phyloP scores from a whole-genome alignment of 2,329 filamentous ascomycete genomes.

The Sporothrix pseudoabietina region DNA sequence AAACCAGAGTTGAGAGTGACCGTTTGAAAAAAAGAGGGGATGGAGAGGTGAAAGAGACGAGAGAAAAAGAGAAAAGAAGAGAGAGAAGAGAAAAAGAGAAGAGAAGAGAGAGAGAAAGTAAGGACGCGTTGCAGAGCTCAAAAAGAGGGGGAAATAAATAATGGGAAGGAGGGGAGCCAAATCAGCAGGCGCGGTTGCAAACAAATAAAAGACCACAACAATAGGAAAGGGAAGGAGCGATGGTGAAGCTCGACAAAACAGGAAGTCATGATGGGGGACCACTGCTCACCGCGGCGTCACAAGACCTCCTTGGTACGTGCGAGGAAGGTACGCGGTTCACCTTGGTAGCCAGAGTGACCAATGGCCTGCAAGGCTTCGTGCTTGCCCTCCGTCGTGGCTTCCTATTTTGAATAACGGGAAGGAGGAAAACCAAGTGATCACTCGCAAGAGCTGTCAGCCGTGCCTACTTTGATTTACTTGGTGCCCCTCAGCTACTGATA shows the following conservation, averaged over 20 bases:
- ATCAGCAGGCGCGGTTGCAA: neutral
- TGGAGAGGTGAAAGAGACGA: neutral
- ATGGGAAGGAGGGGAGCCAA: neutral
- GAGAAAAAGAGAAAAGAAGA: neutral
- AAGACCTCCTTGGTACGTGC: neutral
- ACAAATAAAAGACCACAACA: neutral
- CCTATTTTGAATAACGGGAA: neutral
- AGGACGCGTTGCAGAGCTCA: neutral
- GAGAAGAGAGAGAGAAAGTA: neutral
- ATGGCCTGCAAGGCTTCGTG: no score
- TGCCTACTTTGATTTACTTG: neutral
- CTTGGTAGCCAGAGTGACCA: neutral
- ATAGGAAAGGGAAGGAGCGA: neutral
- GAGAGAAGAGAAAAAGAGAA: neutral
- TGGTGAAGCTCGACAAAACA: neutral
- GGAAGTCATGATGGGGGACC: neutral
- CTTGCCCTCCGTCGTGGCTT: neutral
- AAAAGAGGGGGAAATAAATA: neutral
- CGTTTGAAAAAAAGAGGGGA: neutral
- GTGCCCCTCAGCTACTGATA: neutral
- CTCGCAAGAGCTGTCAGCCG: no score
- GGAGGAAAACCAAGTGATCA: neutral
- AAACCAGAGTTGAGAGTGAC: neutral
- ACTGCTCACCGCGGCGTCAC: neutral
- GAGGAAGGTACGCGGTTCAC: slow-evolving; percentile 5